Evolutionary conservation across 2,329 filamentous ascomycete species (phyloP).

Genomic region (Alternaria hordeiaustralica): DNA sequence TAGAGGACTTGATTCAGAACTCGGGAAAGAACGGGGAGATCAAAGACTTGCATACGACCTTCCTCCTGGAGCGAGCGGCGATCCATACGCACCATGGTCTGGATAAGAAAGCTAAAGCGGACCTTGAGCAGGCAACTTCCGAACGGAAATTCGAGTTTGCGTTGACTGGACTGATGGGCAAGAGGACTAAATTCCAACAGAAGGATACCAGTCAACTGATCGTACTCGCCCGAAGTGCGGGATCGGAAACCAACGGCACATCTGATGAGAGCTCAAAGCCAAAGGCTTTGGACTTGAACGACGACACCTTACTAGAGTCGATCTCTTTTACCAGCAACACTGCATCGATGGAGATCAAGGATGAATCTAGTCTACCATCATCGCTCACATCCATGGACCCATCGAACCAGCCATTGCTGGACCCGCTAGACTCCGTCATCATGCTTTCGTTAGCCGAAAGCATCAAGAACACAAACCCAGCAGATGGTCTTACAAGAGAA

Average conservation of each 20-base stretch:
- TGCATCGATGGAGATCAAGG: constrained; percentile 51
- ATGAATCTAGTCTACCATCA: constrained; percentile 62
- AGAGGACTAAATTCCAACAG: constrained; percentile 80
- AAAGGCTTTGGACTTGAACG: constrained; percentile 78
- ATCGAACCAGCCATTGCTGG: constrained; percentile 79
- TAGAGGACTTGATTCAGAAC: constrained; percentile 55
- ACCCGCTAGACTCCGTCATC: constrained; percentile 87
- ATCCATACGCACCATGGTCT: constrained; percentile 84
- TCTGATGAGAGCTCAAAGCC: constrained; percentile 56
- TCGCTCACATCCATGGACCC: constrained; percentile 72
- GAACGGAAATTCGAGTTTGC: constrained; percentile 79
- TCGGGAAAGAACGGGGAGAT: constrained; percentile 27
- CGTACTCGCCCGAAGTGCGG: constrained; percentile 80
- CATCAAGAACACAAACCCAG: constrained; percentile 85
- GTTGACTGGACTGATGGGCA: constrained; percentile 85
- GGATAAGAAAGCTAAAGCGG: constrained; percentile 74
- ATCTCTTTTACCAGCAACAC: constrained; percentile 75
- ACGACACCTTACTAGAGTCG: constrained; percentile 89
- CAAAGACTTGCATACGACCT: constrained; percentile 60
- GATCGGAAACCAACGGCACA: constrained; percentile 17
- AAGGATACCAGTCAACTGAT: constrained; percentile 86
- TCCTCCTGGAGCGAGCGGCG: constrained; percentile 81
- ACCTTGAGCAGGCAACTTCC: constrained; percentile 71
- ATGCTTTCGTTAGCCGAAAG: constrained; percentile 81
- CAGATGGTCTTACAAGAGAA: constrained; percentile 86